These are phyloP conservation scores for Colletotrichum shisoi DNA, from an alignment of 2,329 filamentous ascomycete genomes.

Conservation along the genomic window DNA sequence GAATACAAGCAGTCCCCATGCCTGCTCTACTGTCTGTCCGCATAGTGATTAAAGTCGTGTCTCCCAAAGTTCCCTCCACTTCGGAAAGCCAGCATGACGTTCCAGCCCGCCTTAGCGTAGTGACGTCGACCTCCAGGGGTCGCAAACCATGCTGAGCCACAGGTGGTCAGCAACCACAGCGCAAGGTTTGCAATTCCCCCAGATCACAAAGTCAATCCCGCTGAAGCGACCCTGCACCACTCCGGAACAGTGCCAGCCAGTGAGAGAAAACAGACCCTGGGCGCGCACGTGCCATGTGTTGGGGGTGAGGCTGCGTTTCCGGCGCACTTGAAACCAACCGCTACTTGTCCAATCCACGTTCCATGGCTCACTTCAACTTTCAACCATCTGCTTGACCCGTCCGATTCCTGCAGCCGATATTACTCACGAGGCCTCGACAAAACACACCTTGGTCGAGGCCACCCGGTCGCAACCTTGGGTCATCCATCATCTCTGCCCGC, in stretches of 20 bases:
- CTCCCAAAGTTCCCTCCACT: not conserved
- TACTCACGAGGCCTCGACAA: conserved; percentile 26
- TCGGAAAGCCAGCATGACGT: not conserved
- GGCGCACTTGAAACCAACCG: conserved; percentile 37
- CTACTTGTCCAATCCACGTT: conserved; percentile 29
- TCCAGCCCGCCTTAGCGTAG: conserved; percentile 14
- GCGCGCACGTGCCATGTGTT: conserved; percentile 29
- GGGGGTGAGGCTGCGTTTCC: conserved; percentile 28
- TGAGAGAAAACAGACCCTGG: conserved; percentile 9
- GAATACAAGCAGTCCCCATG: conserved; percentile 29
- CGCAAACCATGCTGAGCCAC: conserved; percentile 23
- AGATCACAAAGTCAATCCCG: conserved; percentile 24
- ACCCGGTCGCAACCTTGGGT: conserved; percentile 8
- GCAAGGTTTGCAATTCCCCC: conserved; percentile 33
- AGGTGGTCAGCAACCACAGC: conserved; percentile 24
- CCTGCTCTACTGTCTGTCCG: not conserved
- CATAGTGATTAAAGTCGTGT: not conserved
- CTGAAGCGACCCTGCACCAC: not conserved
- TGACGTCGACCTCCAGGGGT: conserved; percentile 35
- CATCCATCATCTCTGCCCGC: conserved; percentile 20
- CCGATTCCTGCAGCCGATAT: not conserved
- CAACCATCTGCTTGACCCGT: conserved; percentile 16
- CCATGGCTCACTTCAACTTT: conserved; percentile 28
- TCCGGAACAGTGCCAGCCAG: conserved; percentile 12
- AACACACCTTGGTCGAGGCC: conserved; percentile 28